Percentiles rank a stretch among this genome's conserved stretches.
Conservation (phyloP, 176 grass and related monocot species). For the Phoenix roebelenii region DNA sequence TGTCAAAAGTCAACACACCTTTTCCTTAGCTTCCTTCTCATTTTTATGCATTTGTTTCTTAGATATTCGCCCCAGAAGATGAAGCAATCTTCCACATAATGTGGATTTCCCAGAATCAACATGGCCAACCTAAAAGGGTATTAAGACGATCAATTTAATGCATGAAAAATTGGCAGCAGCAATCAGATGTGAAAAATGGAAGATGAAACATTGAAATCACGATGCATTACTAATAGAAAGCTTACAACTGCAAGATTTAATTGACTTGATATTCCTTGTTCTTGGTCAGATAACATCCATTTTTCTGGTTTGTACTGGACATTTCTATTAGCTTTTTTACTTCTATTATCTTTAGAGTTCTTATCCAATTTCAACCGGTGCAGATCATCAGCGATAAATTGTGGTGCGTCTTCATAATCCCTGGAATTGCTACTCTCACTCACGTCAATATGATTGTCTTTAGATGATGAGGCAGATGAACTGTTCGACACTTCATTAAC, state of each 20-base stretch:
- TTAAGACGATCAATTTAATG: background rate
- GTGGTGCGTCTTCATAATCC: constrained; percentile 18
- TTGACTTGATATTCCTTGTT: constrained; percentile 34
- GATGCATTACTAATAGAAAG: background rate
- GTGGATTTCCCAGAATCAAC: constrained; percentile 96
- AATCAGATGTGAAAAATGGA: background rate
- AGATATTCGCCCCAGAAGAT: constrained; percentile 57
- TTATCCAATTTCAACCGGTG: constrained; percentile 53
- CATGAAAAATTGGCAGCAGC: too few species aligned
- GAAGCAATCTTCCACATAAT: constrained; percentile 61
- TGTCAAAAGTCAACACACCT: constrained; percentile 29
- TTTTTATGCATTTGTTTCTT: constrained; percentile 92
- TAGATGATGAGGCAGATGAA: constrained; percentile 10
- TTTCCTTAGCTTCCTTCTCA: constrained; percentile 90
- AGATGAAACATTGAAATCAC: background rate
- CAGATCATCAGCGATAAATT: constrained; percentile 35
- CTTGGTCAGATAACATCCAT: constrained; percentile 59
- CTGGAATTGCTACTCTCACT: constrained; percentile 18
- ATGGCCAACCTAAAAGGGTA: constrained; percentile 63
- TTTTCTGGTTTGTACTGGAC: constrained; percentile 67
- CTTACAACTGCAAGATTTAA: constrained; percentile 91
- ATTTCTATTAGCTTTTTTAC: constrained; percentile 33
- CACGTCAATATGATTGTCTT: constrained; percentile 9
- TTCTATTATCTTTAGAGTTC: constrained; percentile 24
- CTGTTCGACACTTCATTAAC: constrained; percentile 16